phyloP scores from a whole-genome alignment of 345 rosid species.

The Eucalyptus paniculata region DNA sequence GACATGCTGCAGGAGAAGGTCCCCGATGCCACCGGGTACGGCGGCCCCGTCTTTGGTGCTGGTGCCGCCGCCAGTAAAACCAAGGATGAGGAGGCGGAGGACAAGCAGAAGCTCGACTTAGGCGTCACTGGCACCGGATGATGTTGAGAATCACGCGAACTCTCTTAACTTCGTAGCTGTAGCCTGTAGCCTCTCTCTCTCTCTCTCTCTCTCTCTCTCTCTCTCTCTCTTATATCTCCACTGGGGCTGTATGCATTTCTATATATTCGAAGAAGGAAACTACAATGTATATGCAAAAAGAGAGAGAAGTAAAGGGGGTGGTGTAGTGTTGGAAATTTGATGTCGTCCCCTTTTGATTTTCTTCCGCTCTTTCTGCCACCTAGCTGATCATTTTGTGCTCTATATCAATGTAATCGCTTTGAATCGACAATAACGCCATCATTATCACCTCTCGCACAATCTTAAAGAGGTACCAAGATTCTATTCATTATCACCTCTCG shows the following conservation, averaged over 20 bases:
- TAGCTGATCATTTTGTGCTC: background rate
- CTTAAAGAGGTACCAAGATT: background rate
- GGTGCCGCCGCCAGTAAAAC: background rate
- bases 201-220: background rate
- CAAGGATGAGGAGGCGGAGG: conserved; percentile 1
- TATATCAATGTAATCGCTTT: background rate
- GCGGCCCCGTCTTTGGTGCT: conserved; percentile 36
- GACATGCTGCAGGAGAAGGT: conserved; percentile 33
- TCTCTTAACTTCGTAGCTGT: background rate
- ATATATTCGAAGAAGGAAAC: background rate
- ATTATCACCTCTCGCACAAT: background rate
- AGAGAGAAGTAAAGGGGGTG: background rate
- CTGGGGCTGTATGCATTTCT: background rate
- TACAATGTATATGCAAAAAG: background rate
- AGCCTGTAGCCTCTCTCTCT: background rate
- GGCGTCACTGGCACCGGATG: conserved; percentile 41
- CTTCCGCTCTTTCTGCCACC: background rate
- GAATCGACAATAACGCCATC: background rate
- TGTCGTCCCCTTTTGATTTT: background rate
- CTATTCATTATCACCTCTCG: background rate
- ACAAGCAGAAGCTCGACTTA: conserved; percentile 14
- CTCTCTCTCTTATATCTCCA: background rate
- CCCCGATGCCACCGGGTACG: conserved; percentile 24
- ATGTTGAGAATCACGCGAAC: background rate
- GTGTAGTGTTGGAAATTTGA: background rate